Evolutionary conservation across 2,329 filamentous ascomycete genomes (phyloP).

Genomic region (Fusarium staphyleae): DNA sequence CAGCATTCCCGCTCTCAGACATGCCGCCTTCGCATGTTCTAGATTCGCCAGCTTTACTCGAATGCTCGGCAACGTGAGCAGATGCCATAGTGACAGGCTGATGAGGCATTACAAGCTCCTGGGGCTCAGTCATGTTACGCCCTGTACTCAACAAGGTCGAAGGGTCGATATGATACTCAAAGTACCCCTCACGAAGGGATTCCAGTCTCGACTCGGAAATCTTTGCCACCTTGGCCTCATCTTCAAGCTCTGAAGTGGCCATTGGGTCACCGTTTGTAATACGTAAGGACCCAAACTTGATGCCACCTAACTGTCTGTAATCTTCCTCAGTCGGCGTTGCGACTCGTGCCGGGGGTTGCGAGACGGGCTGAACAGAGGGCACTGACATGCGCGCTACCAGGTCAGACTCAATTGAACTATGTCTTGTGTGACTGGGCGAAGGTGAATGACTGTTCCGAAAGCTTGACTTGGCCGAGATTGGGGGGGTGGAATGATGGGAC

Average conservation of each 20-base stretch:
- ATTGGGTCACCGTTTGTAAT: conserved; percentile 67
- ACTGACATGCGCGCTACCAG: conserved; percentile 47
- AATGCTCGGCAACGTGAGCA: conserved; percentile 14
- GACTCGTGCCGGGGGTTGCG: conserved; percentile 37
- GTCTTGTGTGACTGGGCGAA: conserved; percentile 49
- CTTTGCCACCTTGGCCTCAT: conserved; percentile 17
- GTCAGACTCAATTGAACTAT: conserved; percentile 50
- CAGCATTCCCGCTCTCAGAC: conserved; percentile 31
- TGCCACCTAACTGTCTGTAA: conserved; percentile 67
- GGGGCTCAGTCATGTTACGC: conserved; percentile 2
- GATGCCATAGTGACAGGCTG: conserved; percentile 5
- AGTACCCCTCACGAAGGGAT: conserved; percentile 13
- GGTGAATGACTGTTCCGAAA: conserved; percentile 50
- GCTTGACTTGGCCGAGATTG: conserved; percentile 42
- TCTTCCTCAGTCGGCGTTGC: conserved; percentile 58
- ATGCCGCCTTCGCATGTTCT: conserved; percentile 27
- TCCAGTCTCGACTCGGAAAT: conserved; percentile 9
- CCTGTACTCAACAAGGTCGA: conserved; percentile 2
- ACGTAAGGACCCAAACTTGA: conserved; percentile 67
- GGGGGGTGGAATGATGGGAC: conserved; percentile 34
- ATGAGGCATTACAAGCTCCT: conserved; percentile 1
- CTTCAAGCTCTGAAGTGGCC: conserved; percentile 49
- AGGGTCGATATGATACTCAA: conserved; percentile 12
- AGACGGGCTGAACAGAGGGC: conserved; percentile 35
- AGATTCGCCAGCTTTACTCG: conserved; percentile 13